Evolutionary conservation across 768 basidiomycete species (phyloP).

Genomic region (Suillus occidentalis): DNA sequence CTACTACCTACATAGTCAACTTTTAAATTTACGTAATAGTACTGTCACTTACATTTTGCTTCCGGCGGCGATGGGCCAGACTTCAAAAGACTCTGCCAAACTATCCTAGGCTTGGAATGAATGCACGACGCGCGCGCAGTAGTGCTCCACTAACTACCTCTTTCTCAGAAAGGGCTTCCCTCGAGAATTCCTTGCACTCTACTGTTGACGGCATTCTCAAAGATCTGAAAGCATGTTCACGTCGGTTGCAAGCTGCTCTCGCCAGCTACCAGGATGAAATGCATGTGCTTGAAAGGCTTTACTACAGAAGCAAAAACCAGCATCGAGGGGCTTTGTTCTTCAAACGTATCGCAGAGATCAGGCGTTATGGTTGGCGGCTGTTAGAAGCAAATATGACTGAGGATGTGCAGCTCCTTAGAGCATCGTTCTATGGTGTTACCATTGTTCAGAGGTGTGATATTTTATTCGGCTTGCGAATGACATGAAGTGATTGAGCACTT

Average conservation of each 20-base stretch:
- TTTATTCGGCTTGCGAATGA: neutral
- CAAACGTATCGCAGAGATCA: constrained; percentile 61
- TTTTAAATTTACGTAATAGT: neutral
- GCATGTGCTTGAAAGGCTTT: constrained; percentile 61
- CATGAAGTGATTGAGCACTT: neutral
- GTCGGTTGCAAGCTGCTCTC: constrained; percentile 50
- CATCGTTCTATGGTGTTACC: constrained; percentile 29
- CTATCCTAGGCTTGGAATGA: constrained; percentile 10
- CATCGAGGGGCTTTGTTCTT: constrained; percentile 54
- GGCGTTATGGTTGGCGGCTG: constrained; percentile 44
- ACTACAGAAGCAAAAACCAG: constrained; percentile 83
- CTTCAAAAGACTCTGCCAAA: neutral
- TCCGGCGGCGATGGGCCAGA: neutral
- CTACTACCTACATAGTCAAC: neutral
- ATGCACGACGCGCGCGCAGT: constrained; percentile 8
- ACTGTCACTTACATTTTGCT: constrained; percentile 13
- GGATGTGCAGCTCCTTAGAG: constrained; percentile 25
- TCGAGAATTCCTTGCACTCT: constrained; percentile 31
- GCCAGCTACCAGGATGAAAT: constrained; percentile 43
- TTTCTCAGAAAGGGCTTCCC: constrained; percentile 17
- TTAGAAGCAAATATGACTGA: constrained; percentile 18
- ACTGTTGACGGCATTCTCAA: constrained; percentile 60
- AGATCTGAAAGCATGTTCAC: constrained; percentile 53
- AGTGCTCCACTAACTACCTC: constrained; percentile 11
- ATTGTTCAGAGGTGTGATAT: constrained; percentile 15